These are phyloP conservation scores for Rhizoclosmatium globosum DNA, from an alignment of 192 early-diverging fungal genomes.

Conservation along the genomic window DNA sequence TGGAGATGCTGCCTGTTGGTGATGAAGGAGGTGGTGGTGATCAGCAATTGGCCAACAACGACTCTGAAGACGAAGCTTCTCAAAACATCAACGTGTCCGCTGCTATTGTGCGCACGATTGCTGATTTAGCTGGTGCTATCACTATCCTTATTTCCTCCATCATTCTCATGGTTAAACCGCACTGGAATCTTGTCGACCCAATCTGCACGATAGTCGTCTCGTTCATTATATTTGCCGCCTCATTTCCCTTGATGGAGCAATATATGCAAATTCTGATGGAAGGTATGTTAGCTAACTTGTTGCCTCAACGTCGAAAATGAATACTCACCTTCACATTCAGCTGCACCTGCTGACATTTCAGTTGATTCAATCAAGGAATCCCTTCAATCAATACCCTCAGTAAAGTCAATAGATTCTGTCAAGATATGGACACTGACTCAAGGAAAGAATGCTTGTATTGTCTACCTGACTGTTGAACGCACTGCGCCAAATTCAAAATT, in stretches of 20 bases:
- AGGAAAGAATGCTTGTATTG: conserved; percentile 19
- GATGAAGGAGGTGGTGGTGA: background rate
- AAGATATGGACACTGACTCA: conserved; percentile 62
- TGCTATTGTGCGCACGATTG: conserved; percentile 77
- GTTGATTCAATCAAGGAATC: background rate
- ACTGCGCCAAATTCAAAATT: background rate
- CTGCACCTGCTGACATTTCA: background rate
- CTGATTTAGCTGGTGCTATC: conserved; percentile 75
- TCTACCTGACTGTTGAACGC: background rate
- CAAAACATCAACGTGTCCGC: conserved; percentile 60
- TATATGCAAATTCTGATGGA: conserved; percentile 77
- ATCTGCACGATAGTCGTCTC: conserved; percentile 84
- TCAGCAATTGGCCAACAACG: background rate
- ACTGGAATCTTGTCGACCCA: conserved; percentile 69
- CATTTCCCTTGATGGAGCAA: conserved; percentile 65
- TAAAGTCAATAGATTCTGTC: conserved; percentile 58
- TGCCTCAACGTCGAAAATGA: background rate
- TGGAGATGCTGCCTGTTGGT: background rate
- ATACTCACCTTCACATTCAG: background rate
- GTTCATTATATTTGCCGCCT: conserved; percentile 70
- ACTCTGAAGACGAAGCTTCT: background rate
- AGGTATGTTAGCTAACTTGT: background rate
- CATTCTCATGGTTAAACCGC: conserved; percentile 60
- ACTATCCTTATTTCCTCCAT: conserved; percentile 77
- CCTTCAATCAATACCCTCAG: background rate